These are phyloP conservation scores for Leptographium radiaticola DNA, from an alignment of 2,329 filamentous ascomycete species.

Conservation along the genomic window DNA sequence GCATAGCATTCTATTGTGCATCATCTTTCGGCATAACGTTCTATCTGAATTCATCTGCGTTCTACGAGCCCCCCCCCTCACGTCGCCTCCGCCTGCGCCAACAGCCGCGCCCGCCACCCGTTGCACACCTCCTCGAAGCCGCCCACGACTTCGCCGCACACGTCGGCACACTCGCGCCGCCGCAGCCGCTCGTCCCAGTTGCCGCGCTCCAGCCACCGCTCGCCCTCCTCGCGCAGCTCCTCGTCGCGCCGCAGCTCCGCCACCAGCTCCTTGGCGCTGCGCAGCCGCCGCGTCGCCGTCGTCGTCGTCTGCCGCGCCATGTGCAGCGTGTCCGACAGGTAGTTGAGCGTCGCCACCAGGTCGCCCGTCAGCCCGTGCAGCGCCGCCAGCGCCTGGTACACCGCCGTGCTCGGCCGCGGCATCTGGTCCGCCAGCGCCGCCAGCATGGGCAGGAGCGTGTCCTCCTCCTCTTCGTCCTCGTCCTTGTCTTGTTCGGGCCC, in stretches of 20 bases:
- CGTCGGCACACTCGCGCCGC: constrained; percentile 66
- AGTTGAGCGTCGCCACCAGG: constrained; percentile 67
- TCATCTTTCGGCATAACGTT: not conserved
- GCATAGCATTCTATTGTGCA: not conserved
- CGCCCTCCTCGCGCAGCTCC: constrained; percentile 69
- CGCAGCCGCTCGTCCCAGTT: constrained; percentile 70
- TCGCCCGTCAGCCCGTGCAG: constrained; percentile 61
- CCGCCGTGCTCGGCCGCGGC: constrained; percentile 48
- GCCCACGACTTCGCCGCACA: constrained; percentile 77
- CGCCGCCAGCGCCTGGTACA: constrained; percentile 52
- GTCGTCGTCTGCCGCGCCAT: constrained; percentile 85
- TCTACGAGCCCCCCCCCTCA: constrained; percentile 27
- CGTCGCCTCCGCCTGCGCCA: constrained; percentile 46
- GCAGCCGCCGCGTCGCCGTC: constrained; percentile 65
- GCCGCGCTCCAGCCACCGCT: constrained; percentile 66
- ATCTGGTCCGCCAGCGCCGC: constrained; percentile 51
- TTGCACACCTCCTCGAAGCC: constrained; percentile 90
- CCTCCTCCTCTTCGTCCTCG: constrained; percentile 25
- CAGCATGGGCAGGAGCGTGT: constrained; percentile 57
- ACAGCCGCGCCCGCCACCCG: constrained; percentile 63
- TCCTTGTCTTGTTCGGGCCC: not conserved
- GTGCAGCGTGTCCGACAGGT: constrained; percentile 81
- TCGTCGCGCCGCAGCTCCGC: constrained; percentile 74
- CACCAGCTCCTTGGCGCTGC: constrained; percentile 72
- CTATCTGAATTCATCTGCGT: no score